Evolutionary conservation across 192 early-diverging fungal genomes (phyloP).

Genomic region (Gryganskiella cystojenkinii): DNA sequence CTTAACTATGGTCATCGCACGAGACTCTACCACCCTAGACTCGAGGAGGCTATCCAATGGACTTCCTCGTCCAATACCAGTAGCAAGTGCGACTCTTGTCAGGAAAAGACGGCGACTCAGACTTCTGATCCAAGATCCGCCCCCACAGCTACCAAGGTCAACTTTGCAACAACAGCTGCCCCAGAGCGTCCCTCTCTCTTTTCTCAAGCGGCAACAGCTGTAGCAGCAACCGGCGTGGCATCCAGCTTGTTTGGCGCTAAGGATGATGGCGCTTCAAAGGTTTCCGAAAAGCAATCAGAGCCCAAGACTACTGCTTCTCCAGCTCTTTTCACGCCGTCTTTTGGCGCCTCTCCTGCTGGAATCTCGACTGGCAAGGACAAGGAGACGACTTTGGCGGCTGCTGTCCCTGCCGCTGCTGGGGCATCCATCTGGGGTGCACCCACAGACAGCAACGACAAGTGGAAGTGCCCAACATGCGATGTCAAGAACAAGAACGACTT

Average conservation of each 20-base stretch:
- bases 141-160: too few species aligned
- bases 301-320: neutral
- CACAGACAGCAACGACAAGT: conserved; percentile 22
- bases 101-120: neutral
- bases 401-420: conserved; percentile 1
- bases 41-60: conserved; percentile 41
- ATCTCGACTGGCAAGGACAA: neutral
- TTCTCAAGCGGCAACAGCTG: too few species aligned
- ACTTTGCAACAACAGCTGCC: too few species aligned
- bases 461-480: conserved; percentile 45
- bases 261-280: neutral
- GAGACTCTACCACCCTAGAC: conserved; percentile 24
- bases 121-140: too few species aligned
- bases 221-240: too few species aligned
- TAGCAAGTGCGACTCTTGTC: conserved; percentile 4
- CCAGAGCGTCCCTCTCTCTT: too few species aligned
- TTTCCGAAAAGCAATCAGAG: conserved; percentile 3
- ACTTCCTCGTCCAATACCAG: conserved; percentile 1
- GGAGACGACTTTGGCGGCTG: neutral
- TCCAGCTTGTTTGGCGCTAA: neutral
- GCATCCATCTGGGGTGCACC: conserved; percentile 2
- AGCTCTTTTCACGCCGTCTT: neutral
- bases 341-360: neutral
- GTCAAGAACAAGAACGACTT: conserved; percentile 12
- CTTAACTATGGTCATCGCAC: conserved; percentile 12